Evolutionary conservation across 2,329 filamentous ascomycete species (phyloP).

Genomic region (Trichoderma atroviride): DNA sequence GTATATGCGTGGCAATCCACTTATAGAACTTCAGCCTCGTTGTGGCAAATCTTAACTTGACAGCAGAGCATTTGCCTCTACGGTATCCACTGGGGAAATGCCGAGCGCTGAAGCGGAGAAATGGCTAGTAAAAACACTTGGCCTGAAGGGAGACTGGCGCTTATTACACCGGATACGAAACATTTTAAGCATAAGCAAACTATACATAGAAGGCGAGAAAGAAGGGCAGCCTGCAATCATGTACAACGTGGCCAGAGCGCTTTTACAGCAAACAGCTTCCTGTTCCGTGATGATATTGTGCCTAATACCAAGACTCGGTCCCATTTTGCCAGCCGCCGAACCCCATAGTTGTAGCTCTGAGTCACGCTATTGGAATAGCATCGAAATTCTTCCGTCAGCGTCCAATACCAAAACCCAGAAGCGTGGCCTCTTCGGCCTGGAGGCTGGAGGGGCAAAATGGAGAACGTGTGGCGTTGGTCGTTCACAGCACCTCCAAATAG

Average conservation of each 20-base stretch:
- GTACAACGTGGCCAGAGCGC: neutral
- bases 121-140: neutral
- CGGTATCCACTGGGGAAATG: neutral
- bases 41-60: slow-evolving; percentile 1
- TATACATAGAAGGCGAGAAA: neutral
- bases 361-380: slow-evolving; percentile 21
- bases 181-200: neutral
- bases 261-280: neutral
- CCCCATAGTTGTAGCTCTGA: slow-evolving; percentile 18
- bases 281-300: neutral
- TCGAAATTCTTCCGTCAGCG: slow-evolving; percentile 16
- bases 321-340: neutral
- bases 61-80: neutral
- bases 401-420: slow-evolving; percentile 9
- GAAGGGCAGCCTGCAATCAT: neutral
- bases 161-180: neutral
- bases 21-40: neutral
- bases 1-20: neutral
- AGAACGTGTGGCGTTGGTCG: slow-evolving; percentile 5
- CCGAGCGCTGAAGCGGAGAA: neutral
- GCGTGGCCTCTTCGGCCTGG: slow-evolving; percentile 25
- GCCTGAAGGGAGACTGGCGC: neutral
- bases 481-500: slow-evolving; percentile 6
- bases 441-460: slow-evolving; percentile 24
- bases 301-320: neutral